phyloP scores from a whole-genome alignment of 2,329 filamentous ascomycete species.

The Monosporascus sp. region DNA sequence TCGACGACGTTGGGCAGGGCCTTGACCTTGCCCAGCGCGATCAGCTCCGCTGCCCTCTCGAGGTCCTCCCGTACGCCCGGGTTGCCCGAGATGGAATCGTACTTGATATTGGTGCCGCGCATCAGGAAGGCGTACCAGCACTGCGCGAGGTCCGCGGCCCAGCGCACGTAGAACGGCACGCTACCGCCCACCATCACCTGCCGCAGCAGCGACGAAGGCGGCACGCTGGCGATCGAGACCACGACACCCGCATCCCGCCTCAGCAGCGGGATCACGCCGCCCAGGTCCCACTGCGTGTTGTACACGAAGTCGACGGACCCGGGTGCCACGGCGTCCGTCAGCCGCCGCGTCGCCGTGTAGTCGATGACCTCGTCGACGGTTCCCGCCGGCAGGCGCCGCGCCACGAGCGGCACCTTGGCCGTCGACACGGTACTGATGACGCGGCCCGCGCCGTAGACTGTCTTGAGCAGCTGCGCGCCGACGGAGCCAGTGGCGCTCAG shows the following conservation, averaged over 20 bases:
- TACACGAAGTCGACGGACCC: conserved; percentile 45
- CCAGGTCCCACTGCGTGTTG: conserved; percentile 40
- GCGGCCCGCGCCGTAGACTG: conserved; percentile 39
- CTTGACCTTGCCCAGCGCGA: conserved; percentile 38
- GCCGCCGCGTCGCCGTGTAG: conserved; percentile 36
- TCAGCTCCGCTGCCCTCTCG: conserved; percentile 33
- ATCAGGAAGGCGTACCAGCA: conserved; percentile 36
- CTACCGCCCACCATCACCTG: conserved; percentile 22
- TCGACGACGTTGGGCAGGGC: conserved; percentile 35
- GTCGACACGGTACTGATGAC: conserved; percentile 50
- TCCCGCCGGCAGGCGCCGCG: conserved; percentile 31
- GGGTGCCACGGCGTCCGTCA: conserved; percentile 30
- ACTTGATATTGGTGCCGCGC: conserved; percentile 37
- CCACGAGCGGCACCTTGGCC: conserved; percentile 40
- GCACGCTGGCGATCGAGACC: conserved; percentile 35
- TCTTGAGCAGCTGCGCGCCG: conserved; percentile 44
- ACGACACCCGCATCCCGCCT: conserved; percentile 32
- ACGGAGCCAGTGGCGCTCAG: conserved; percentile 42
- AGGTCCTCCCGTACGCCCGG: conserved; percentile 34
- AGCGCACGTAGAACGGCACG: conserved; percentile 33
- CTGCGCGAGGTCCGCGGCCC: conserved; percentile 30
- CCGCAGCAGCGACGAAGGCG: conserved; percentile 23
- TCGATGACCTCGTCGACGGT: conserved; percentile 46
- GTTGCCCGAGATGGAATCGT: conserved; percentile 41
- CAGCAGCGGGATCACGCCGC: conserved; percentile 33